Percentiles rank a stretch among this genome's conserved stretches.
phyloP scores from a whole-genome alignment of 768 basidiomycete species.

The Lactarius sanguifluus region DNA sequence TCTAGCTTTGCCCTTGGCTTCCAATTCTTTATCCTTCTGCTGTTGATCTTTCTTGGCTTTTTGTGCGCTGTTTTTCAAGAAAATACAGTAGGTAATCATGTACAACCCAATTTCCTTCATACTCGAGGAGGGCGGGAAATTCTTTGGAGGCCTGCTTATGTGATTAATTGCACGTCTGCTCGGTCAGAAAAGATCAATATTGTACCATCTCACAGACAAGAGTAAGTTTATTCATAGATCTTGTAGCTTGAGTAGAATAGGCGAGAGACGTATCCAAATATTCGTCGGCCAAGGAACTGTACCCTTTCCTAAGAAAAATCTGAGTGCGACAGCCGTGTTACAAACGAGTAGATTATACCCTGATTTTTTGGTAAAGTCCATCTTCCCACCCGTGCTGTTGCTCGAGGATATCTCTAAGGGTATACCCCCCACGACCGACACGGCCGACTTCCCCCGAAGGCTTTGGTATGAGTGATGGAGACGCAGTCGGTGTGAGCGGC shows the following conservation, averaged over 20 bases:
- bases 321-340: background rate
- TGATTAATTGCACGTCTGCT: background rate
- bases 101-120: conserved; percentile 1
- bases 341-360: background rate
- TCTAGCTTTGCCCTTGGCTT: conserved; percentile 8
- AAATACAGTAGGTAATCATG: background rate
- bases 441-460: conserved; percentile 1
- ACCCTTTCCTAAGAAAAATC: conserved; percentile 1
- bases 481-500: background rate
- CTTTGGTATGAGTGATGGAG: conserved; percentile 6
- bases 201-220: background rate
- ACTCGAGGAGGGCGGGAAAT: background rate
- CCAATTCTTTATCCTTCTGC: background rate
- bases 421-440: background rate
- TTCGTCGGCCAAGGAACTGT: background rate
- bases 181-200: background rate
- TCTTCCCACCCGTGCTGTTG: conserved; percentile 4
- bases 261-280: conserved; percentile 5
- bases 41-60: conserved; percentile 9
- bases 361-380: background rate
- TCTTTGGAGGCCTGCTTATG: background rate
- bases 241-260: background rate
- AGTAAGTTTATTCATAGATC: background rate
- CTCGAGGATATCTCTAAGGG: background rate
- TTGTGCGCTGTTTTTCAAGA: conserved; percentile 9